A percentile compares a stretch with the other conserved stretches of the same genome.
Conservation (phyloP, 73 alveolate genomes). For the Diophrys appendiculata region DNA sequence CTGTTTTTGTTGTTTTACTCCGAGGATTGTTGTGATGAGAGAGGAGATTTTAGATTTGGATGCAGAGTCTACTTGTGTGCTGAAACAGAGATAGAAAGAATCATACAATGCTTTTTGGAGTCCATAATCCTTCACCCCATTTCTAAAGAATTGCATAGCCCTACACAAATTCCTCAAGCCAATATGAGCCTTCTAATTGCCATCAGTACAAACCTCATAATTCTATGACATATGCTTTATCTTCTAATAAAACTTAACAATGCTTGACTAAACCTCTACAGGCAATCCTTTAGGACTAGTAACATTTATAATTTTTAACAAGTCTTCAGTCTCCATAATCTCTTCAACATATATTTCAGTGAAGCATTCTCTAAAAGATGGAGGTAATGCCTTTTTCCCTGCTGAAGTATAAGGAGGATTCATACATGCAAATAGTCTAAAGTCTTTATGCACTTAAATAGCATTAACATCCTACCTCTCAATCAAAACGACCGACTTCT, state of each 20-base stretch:
- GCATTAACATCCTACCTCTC: conserved; percentile 91
- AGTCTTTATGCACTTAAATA: conserved; percentile 84
- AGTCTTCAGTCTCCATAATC: conserved; percentile 79
- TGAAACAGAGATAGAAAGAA: conserved; percentile 45
- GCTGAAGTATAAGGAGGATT: conserved; percentile 94
- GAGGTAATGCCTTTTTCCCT: conserved; percentile 91
- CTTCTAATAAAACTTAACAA: not conserved
- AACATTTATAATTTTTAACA: conserved; percentile 58
- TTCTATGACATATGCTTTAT: not conserved
- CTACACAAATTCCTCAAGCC: conserved; percentile 62
- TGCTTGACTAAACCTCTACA: not conserved
- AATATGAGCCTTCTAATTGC: conserved; percentile 18
- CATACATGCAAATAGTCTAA: conserved; percentile 99
- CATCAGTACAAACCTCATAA: not conserved
- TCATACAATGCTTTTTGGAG: conserved; percentile 41
- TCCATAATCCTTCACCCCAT: conserved; percentile 5
- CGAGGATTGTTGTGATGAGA: not conserved
- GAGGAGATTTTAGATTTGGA: not conserved
- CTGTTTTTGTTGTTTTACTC: not conserved
- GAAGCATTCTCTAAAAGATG: conserved; percentile 84
- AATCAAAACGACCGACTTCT: conserved; percentile 79
- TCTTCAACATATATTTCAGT: conserved; percentile 95
- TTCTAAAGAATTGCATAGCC: conserved; percentile 32
- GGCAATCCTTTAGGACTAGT: not conserved
- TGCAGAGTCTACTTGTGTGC: conserved; percentile 54